Base-by-base conservation (phyloP, 306 rosid genomes). In the Glycine tomentella region DNA sequence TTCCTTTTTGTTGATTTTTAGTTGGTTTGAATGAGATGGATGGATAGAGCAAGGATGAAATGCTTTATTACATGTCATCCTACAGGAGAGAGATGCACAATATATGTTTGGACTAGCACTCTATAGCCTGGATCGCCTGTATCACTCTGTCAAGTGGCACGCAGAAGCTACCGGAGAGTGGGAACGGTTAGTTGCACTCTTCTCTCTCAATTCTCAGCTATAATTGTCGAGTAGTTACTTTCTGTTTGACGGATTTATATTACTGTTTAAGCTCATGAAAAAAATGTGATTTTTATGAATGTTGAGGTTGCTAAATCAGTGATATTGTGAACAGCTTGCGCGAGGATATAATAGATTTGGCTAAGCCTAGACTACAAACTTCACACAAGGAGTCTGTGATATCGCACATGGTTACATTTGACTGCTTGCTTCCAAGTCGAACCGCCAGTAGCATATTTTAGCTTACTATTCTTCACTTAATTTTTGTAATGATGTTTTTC, bases 141-240 rank as follows among this genome's bases (percentile, higher is more conserved):
- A 88, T 85, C 72, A 48, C 75, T 91, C 91, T 9, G 92, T 90
- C 44, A 91, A 91, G 92, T 82, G 89, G 63, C 97, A 90, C 49
- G 97, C 98, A 55, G 90, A 88, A 89, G 94, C 84, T 84, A 87
- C 92, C 0, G 94, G 94, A 49, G 98, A 95, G 82, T 95, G 99
- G 99, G 89, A 87, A 38, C 25, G 91, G 99, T 94, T 58, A 87
- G 96, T 90, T 55, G 57, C 50, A 12, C 7, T 33, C 76, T 61
- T 65, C 63, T 38, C 77, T 65, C 46, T 36, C 16, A 45, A 45
- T 20, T 71, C 73, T 77, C 64, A 0, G 36, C 10, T 69, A 6
- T n/a, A 10, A 50, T 57, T 49, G 3, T 16, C 4, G 44, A 9
- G 74, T 56, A 9, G 74, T 56, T 33, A 7, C 42, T 42, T 55